Conservation (phyloP, 352 stramenopile species). For the Aphanomyces astaci region DNA sequence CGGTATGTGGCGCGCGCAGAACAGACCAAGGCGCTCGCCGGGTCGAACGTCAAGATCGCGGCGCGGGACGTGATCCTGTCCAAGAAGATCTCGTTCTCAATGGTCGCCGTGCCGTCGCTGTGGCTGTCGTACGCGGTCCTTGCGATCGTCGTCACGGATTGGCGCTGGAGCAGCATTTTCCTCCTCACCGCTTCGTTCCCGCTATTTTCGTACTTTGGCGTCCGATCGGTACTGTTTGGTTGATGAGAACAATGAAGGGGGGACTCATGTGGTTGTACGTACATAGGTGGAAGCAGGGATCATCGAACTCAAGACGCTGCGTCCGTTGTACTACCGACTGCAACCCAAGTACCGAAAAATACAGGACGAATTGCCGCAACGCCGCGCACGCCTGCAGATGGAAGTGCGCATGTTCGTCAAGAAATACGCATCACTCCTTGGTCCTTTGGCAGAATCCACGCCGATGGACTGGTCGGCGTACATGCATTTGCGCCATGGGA, state of each 20-base stretch:
- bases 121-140: constrained; percentile 83
- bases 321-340: constrained; percentile 72
- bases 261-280: neutral
- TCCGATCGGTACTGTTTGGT: constrained; percentile 44
- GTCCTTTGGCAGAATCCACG: constrained; percentile 55
- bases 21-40: constrained; percentile 74
- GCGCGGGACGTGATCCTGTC: constrained; percentile 85
- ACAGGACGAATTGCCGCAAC: constrained; percentile 65
- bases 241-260: too few species aligned
- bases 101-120: constrained; percentile 82
- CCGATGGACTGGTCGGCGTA: constrained; percentile 79
- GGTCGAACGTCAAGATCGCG: constrained; percentile 88
- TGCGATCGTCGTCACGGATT: constrained; percentile 72
- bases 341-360: constrained; percentile 67
- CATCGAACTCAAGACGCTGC: constrained; percentile 81
- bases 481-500: constrained; percentile 42
- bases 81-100: constrained; percentile 92
- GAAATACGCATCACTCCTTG: constrained; percentile 53
- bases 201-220: constrained; percentile 83
- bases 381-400: constrained; percentile 58
- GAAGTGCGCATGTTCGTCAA: constrained; percentile 70
- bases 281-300: constrained; percentile 61
- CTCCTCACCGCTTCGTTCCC: constrained; percentile 74
- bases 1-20: constrained; percentile 64
- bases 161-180: constrained; percentile 79